phyloP scores from a whole-genome alignment of 768 basidiomycete genomes.

The Tubosaeta sp. region DNA sequence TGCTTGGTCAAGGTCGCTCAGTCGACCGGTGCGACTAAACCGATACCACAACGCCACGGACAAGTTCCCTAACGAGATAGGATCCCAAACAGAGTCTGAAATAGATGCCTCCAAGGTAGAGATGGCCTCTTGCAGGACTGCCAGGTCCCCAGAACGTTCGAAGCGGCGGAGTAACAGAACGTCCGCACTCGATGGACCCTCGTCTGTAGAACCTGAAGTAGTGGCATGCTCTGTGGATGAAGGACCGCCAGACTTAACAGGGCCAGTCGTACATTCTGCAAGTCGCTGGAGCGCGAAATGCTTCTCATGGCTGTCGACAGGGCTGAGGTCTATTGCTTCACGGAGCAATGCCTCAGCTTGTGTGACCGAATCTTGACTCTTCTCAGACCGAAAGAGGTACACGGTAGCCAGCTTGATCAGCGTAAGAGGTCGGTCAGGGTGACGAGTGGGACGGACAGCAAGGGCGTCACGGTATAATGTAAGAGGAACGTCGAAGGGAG shows the following conservation, averaged over 20 bases:
- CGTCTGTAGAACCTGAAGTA: not conserved
- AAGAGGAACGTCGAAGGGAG: not conserved
- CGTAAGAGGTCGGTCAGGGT: constrained; percentile 1
- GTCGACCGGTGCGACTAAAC: not conserved
- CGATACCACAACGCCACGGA: not conserved
- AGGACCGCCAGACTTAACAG: too few relatives aligned
- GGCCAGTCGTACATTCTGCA: not conserved
- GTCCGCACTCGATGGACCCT: not conserved
- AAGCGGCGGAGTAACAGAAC: not conserved
- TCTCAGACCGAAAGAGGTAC: not conserved
- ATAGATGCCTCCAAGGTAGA: not conserved
- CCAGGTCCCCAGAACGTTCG: not conserved
- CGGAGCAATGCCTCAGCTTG: not conserved
- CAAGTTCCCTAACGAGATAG: not conserved
- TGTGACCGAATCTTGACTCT: not conserved
- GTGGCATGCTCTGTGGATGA: not conserved
- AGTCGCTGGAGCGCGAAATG: not conserved
- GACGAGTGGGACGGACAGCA: not conserved
- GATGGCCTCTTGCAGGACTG: not conserved
- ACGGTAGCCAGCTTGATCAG: not conserved
- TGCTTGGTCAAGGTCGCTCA: not conserved
- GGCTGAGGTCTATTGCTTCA: not conserved
- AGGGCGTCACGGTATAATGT: not conserved
- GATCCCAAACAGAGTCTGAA: not conserved
- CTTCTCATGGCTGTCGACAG: not conserved